phyloP scores from a whole-genome alignment of 2,329 filamentous ascomycete species.

The Aspergillus oerlinghausenensis region DNA sequence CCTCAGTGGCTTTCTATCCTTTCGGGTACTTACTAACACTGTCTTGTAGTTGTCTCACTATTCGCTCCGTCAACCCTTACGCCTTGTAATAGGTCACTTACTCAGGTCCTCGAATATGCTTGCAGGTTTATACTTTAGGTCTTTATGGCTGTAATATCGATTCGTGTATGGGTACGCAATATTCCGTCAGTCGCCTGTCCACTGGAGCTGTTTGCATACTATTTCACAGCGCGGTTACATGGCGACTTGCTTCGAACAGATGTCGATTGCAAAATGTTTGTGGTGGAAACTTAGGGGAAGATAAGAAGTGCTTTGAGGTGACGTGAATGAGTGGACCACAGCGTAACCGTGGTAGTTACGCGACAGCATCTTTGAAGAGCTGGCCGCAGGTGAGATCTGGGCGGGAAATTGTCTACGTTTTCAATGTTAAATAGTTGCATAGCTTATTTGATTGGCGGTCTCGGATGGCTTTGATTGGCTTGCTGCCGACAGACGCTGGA shows the following conservation, averaged over 20 bases:
- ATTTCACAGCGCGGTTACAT: too few species aligned
- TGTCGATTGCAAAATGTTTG: too few species aligned
- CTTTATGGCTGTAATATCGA: too few species aligned
- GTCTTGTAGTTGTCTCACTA: constrained; percentile 42
- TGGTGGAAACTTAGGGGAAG: too few species aligned
- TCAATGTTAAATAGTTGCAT: constrained; percentile 22
- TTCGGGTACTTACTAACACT: constrained; percentile 17
- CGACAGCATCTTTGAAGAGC: constrained; percentile 9
- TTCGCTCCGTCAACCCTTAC: constrained; percentile 49
- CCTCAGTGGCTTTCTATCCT: background rate
- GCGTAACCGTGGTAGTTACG: background rate
- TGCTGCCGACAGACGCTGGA: background rate
- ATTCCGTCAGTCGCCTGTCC: background rate
- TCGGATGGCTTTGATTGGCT: constrained; percentile 1
- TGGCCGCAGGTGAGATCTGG: constrained; percentile 5
- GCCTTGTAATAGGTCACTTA: constrained; percentile 37
- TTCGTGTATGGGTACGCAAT: background rate
- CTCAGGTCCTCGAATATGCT: constrained; percentile 16
- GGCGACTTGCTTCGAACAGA: too few species aligned
- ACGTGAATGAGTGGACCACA: background rate
- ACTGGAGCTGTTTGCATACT: too few species aligned
- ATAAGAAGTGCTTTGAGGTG: too few species aligned
- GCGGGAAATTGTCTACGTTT: constrained; percentile 15
- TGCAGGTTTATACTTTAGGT: constrained; percentile 17
- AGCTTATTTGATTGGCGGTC: constrained; percentile 14